A percentile compares a stretch with the other conserved stretches of the same genome.
Conservation (phyloP, 208 protist species). For the Trichomonas vaginalis region DNA sequence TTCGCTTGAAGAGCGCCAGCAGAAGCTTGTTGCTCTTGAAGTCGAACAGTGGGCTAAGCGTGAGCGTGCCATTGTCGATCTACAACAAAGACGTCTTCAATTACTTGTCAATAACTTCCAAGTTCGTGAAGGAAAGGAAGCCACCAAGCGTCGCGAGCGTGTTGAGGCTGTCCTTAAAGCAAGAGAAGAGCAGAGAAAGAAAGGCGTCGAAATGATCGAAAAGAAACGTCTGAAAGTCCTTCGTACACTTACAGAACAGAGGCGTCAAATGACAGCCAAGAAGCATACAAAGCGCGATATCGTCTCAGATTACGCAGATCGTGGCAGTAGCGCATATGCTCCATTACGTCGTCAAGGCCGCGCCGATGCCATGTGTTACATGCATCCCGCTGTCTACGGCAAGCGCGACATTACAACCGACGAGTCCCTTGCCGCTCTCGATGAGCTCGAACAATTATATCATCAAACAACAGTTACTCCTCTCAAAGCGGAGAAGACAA, state of each 20-base stretch:
- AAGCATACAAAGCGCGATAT: background rate
- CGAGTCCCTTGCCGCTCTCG: background rate
- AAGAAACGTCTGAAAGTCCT: background rate
- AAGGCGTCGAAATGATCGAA: background rate
- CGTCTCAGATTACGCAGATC: background rate
- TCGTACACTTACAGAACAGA: background rate
- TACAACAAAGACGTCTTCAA: background rate
- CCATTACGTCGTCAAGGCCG: background rate
- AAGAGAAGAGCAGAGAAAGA: background rate
- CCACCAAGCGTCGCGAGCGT: background rate
- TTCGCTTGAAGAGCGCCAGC: background rate
- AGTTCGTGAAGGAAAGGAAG: background rate
- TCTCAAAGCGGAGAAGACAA: background rate
- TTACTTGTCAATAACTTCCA: background rate
- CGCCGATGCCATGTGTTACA: background rate
- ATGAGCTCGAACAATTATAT: background rate
- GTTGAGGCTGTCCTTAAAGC: background rate
- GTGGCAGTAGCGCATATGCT: background rate
- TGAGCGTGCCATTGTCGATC: background rate
- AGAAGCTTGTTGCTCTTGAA: background rate
- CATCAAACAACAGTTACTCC: background rate
- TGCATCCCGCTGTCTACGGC: background rate
- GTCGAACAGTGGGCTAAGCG: constrained; percentile 7
- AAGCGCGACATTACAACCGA: background rate
- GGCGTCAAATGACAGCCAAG: background rate